Base-by-base conservation (phyloP, 805 yeast species). In the Huiozyma sinensis region DNA sequence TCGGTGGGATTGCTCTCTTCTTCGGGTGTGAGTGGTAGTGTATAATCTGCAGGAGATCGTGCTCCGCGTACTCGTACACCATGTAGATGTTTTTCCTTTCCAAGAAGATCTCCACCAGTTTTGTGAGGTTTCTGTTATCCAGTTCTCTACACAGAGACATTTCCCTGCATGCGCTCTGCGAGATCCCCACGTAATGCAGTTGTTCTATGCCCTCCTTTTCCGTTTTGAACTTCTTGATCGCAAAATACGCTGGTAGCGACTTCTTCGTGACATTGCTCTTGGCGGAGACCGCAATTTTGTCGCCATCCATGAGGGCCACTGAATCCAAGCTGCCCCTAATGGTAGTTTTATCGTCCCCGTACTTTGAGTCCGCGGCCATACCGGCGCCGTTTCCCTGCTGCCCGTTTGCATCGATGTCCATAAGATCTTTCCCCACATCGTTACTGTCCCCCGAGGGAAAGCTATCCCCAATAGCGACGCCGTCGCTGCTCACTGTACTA, bases 1-100 rank as follows among this genome's bases (percentile, higher is more conserved):
- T 64, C 47, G 81, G 83, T 0, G 95, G 94, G 7, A 92, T 84
- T 9, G 81, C 77, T 50, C 77, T 76, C 32, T 80, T 69, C 42
- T 86, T 94, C 0, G 95, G 94, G 58, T 88, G 97, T 17, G 94
- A 81, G 60, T 92, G 98, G 60, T 74, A 83, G 63, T 92, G 98
- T 47, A 92, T 89, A 42, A 92, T 86, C 63, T 92, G 98, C 48
- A 92, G 67, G 47, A 92, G 66, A 65, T 92, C 99, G 64, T 92
- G 95, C 62, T 92, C 99, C 37, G 96, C 95, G 63, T 79, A 92
- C 60, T 90, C 98, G 61, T 87, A 88, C 34, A 92, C 86, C 92
- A 92, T 85, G 64, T 87, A 92, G 39, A 92, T 89, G 50, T 86
- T 76, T 63, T 87, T 90, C 53, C 81, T 83, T 57, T 92, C 97